These are phyloP conservation scores for Wickerhamomyces sydowiorum DNA, from an alignment of 805 yeast genomes.

Conservation along the genomic window DNA sequence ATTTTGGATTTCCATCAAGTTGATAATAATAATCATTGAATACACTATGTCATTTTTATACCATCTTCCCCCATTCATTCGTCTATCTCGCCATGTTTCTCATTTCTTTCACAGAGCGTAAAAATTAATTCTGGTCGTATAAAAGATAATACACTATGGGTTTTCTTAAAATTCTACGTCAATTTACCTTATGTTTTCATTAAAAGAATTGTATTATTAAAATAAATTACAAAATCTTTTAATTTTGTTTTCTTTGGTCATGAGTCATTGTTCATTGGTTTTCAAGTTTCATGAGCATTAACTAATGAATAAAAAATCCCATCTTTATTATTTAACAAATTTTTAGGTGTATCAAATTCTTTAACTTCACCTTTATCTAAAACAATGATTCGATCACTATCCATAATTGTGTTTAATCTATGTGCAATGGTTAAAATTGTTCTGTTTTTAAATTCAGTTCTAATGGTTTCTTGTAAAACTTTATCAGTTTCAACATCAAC, in stretches of 20 bases:
- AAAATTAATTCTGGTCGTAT: too few relatives aligned
- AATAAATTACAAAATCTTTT: neutral
- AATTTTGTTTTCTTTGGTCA: neutral
- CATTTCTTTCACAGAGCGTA: too few relatives aligned
- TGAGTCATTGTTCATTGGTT: too few relatives aligned
- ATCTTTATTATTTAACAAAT: slow-evolving; percentile 56
- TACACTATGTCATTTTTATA: neutral
- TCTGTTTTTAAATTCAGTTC: slow-evolving; percentile 67
- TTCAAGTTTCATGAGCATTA: slow-evolving; percentile 39
- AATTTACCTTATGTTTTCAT: too few relatives aligned
- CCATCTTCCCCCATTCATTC: neutral
- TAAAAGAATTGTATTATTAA: too few relatives aligned
- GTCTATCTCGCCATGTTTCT: too few relatives aligned
- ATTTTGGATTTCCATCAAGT: slow-evolving; percentile 94
- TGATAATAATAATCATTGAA: slow-evolving; percentile 13
- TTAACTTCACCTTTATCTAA: slow-evolving; percentile 70
- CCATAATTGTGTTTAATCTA: slow-evolving; percentile 76
- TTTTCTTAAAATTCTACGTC: too few relatives aligned
- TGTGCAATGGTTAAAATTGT: slow-evolving; percentile 85
- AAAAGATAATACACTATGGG: too few relatives aligned
- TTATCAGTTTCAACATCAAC: slow-evolving; percentile 83
- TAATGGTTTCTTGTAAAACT: slow-evolving; percentile 70
- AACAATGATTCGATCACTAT: slow-evolving; percentile 71
- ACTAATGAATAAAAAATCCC: slow-evolving; percentile 78
- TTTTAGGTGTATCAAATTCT: slow-evolving; percentile 70